Base-by-base conservation (phyloP, 2,329 filamentous ascomycete genomes). In the Pseudogymnoascus pannorum region DNA sequence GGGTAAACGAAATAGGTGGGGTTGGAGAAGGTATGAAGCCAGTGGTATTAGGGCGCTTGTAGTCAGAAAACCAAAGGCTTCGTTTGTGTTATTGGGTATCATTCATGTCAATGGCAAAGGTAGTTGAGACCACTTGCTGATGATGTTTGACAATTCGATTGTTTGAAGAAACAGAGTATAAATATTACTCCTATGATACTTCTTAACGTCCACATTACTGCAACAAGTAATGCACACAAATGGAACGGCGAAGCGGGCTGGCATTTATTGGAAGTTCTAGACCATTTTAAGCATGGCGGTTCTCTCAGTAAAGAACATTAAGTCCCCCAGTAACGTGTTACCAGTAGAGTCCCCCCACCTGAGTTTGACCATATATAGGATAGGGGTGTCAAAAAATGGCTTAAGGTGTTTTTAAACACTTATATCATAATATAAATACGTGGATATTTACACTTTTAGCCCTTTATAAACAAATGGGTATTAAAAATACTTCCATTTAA, bases 401-500 rank as follows among this genome's bases (percentile, higher is more conserved):
- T 16, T 4, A 51, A 5, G 14, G 22, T 51, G 4, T 16, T 16
- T 29, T 51, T 8, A 8, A 51, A 29, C 29, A 14, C 11, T 51
- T 14, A 29, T 29, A n/a, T 11, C n/a, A 29, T 29, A 29, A 51
- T 14, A n/a, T 4, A 1, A 29, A 14, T 29, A 29, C 24, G 22
- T n/a, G 29, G 29, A 51, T 51, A 51, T 29, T 51, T 51, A 51
- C 44, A 51, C 8, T 29, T 44, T 16, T 29, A 51, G 44, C 44
- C 8, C 44, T 29, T 51, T 29, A 22, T 18, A 24, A 18, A 16
- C n/a, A 18, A 12, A 54, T 31, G 6, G 24, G n/a, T 31, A 31
- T 54, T n/a, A 54, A 54, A 54, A 54, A 31, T 54, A 54, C 24
- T 54, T 54, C 44, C 44, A 54, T 31, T 54, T 54, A 18, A 31